Evolutionary conservation across 2,329 filamentous ascomycete genomes (phyloP).

Genomic region (Davidsoniella virescens): DNA sequence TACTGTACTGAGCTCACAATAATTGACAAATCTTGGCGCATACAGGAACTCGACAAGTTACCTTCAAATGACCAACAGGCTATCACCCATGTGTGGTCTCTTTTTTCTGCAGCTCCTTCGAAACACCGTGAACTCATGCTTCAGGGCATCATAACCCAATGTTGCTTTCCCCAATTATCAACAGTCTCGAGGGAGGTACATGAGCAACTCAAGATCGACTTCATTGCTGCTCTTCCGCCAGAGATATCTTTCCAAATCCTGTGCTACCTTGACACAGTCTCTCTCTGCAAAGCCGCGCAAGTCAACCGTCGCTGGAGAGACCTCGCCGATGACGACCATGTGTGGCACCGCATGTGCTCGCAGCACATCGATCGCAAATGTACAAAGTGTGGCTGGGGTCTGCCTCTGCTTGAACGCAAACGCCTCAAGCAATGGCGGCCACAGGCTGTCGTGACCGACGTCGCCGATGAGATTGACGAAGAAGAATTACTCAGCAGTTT

Average conservation of each 20-base stretch:
- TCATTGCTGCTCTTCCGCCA: conserved; percentile 69
- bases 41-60: conserved; percentile 63
- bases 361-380: conserved; percentile 92
- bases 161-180: conserved; percentile 93
- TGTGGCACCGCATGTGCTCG: conserved; percentile 96
- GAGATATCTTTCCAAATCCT: conserved; percentile 91
- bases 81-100: conserved; percentile 92
- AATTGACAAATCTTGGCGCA: conserved; percentile 3
- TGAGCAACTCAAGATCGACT: conserved; percentile 95
- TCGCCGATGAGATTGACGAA: conserved; percentile 15
- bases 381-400: conserved; percentile 86
- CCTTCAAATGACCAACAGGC: conserved; percentile 79
- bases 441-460: conserved; percentile 15
- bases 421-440: conserved; percentile 73
- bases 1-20: neutral
- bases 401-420: conserved; percentile 80
- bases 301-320: conserved; percentile 79
- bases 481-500: conserved; percentile 12
- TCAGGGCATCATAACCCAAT: conserved; percentile 88
- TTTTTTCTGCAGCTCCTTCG: conserved; percentile 87
- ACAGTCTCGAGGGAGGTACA: conserved; percentile 80
- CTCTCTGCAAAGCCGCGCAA: conserved; percentile 87
- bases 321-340: conserved; percentile 89
- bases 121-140: conserved; percentile 95
- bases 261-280: conserved; percentile 81